phyloP scores from a whole-genome alignment of 192 early-diverging fungal genomes.

The Coemansia javaensis region DNA sequence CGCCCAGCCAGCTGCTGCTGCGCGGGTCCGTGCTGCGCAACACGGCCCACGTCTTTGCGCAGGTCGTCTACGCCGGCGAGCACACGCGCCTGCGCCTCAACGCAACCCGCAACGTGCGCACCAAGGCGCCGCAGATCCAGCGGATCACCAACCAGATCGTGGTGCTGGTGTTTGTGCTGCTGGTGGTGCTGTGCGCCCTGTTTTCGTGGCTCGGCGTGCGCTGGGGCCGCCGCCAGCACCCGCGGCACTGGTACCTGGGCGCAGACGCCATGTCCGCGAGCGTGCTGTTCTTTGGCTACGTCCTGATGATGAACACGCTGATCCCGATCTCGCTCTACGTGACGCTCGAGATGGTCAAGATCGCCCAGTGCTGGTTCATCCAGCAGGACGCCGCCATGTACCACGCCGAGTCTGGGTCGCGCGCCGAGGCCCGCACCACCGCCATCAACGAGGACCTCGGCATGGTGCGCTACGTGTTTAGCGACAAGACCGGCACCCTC shows the following conservation, averaged over 20 bases:
- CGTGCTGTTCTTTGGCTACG: constrained; percentile 58
- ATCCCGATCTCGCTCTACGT: constrained; percentile 88
- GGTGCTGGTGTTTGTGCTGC: constrained; percentile 58
- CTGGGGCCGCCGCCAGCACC: constrained; percentile 35
- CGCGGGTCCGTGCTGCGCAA: constrained; percentile 83
- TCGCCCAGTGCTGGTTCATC: constrained; percentile 68
- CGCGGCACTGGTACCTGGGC: constrained; percentile 54
- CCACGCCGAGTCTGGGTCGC: constrained; percentile 61
- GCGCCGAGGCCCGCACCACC: constrained; percentile 71
- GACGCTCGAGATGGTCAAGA: constrained; percentile 78
- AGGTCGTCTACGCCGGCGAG: constrained; percentile 69
- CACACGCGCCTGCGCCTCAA: constrained; percentile 69
- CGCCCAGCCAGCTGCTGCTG: constrained; percentile 74
- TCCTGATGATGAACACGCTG: constrained; percentile 79
- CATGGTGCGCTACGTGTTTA: constrained; percentile 82
- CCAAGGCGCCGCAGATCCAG: constrained; percentile 71
- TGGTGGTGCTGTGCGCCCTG: constrained; percentile 54
- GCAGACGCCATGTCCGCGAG: constrained; percentile 15
- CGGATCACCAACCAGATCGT: constrained; percentile 74
- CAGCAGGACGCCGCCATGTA: constrained; percentile 78
- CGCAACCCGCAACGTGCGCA: constrained; percentile 66
- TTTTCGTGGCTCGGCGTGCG: constrained; percentile 51
- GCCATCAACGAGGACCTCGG: constrained; percentile 86
- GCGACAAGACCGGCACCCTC: constrained; percentile 87
- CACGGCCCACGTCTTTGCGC: constrained; percentile 71